Conservation (phyloP, 2,329 filamentous ascomycete species). For the Calonectria ilicicola region DNA sequence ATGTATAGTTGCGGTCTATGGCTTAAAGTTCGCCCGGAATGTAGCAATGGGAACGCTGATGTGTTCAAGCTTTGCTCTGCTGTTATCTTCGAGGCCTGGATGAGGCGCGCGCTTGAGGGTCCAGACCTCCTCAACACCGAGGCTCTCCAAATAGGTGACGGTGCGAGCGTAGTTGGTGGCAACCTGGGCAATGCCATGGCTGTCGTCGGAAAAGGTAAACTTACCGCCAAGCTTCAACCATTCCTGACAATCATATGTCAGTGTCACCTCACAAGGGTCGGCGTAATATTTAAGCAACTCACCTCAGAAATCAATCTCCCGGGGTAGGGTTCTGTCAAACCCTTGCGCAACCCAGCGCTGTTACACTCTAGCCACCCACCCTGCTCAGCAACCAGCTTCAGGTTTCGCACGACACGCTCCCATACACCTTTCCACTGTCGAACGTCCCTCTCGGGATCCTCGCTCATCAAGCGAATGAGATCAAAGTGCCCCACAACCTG, state of each 20-base stretch:
- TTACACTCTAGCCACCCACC: constrained; percentile 92
- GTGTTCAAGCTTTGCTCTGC: constrained; percentile 54
- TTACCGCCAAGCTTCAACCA: constrained; percentile 80
- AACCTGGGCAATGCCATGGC: constrained; percentile 88
- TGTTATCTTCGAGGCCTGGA: constrained; percentile 42
- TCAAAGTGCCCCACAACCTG: constrained; percentile 94
- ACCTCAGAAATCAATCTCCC: constrained; percentile 82
- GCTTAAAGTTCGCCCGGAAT: constrained; percentile 50
- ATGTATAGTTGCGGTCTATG: background rate
- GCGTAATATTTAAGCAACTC: constrained; percentile 39
- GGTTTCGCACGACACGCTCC: constrained; percentile 79
- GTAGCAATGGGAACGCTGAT: constrained; percentile 55
- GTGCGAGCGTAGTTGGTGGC: constrained; percentile 84
- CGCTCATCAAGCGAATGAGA: constrained; percentile 84
- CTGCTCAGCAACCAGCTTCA: constrained; percentile 77
- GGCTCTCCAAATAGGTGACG: constrained; percentile 75
- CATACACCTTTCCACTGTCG: constrained; percentile 74
- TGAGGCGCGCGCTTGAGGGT: constrained; percentile 58
- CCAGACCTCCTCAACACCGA: constrained; percentile 75
- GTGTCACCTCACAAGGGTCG: background rate
- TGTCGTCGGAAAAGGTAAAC: constrained; percentile 95
- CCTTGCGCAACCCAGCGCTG: constrained; percentile 87
- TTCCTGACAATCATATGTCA: constrained; percentile 58
- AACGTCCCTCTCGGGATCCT: constrained; percentile 73
- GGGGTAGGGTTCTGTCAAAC: constrained; percentile 91